Evolutionary conservation across 2,329 filamentous ascomycete genomes (phyloP), one percentile per base, ranked within the genome.

Genomic region (Calonectria montana): DNA sequence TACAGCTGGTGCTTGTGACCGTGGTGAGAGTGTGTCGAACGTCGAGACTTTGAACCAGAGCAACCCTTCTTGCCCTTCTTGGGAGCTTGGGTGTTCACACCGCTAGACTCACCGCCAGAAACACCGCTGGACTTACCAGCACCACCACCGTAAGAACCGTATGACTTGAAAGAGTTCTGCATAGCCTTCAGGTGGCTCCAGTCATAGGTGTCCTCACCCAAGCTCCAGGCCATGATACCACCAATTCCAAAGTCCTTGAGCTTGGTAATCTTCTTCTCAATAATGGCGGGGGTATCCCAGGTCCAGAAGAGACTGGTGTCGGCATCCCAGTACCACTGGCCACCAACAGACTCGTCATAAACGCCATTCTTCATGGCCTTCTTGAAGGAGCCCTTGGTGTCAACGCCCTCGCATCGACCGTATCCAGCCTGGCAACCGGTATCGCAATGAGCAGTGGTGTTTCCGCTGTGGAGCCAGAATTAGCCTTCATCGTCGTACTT

Each of bases 311-410:
- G 76, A 4, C 81, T 79, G 23, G 83, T 83, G 2, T 78, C 73
- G 0, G 80, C 37, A 71, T 91, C 88, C 84, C 86, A 89, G 80
- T 84, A 91, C 84, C 89, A 91, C 79, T 88, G 88, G 2, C 87
- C 89, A 0, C 88, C 87, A 71, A 88, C 86, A 3, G 78, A 80
- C 5, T 86, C 86, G 23, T 89, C 85, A 0, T 87, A 82, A 45
- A 83, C 75, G 18, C 85, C 84, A 25, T 86, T 77, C 4, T 78
- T 65, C 4, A 86, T 69, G 10, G 87, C 88, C 27, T 80, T 80
- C 27, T 80, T 74, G 81, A 89, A 89, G 2, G 76, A 78, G 0
- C 41, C 31, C 0, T 62, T 0, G 82, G 74, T 47, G 12, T 79
- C 75, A 15, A 18, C 15, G 0, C 77, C 77, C 2, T 78, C 71